Conservation (phyloP, 73 alveolate genomes). For the Tetrahymena thermophila region DNA sequence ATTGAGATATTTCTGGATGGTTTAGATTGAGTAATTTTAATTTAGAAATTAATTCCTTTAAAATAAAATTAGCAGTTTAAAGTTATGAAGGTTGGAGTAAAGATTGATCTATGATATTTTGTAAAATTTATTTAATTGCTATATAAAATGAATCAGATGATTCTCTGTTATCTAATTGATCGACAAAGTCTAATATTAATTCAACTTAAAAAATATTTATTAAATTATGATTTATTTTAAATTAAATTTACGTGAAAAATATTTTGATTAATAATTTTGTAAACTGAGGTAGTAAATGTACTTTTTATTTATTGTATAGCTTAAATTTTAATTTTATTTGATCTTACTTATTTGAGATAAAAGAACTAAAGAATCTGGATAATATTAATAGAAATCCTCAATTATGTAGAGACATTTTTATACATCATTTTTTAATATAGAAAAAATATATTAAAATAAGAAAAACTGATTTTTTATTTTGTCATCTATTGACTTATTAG, state of each 20-base stretch:
- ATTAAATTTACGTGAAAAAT: not conserved
- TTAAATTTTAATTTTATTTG: not conserved
- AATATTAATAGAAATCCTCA: not conserved
- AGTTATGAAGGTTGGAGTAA: not conserved
- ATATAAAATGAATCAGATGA: not conserved
- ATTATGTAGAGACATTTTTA: not conserved
- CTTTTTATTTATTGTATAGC: not conserved
- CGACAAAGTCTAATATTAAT: not conserved
- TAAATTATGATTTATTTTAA: too few relatives aligned
- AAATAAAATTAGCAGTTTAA: not conserved
- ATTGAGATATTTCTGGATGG: not conserved
- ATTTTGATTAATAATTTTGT: not conserved
- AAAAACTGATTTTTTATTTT: not conserved
- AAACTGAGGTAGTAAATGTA: not conserved
- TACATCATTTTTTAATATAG: not conserved
- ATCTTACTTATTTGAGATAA: not conserved
- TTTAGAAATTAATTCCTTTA: not conserved
- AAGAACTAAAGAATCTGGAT: not conserved
- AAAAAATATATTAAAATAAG: not conserved
- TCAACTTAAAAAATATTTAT: not conserved
- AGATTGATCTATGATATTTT: not conserved
- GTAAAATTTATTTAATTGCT: not conserved
- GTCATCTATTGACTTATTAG: not conserved
- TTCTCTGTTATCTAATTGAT: not conserved
- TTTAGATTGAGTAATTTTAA: not conserved